These are phyloP conservation scores for Pleurotus platypus DNA, from an alignment of 768 basidiomycete genomes.

Conservation along the genomic window DNA sequence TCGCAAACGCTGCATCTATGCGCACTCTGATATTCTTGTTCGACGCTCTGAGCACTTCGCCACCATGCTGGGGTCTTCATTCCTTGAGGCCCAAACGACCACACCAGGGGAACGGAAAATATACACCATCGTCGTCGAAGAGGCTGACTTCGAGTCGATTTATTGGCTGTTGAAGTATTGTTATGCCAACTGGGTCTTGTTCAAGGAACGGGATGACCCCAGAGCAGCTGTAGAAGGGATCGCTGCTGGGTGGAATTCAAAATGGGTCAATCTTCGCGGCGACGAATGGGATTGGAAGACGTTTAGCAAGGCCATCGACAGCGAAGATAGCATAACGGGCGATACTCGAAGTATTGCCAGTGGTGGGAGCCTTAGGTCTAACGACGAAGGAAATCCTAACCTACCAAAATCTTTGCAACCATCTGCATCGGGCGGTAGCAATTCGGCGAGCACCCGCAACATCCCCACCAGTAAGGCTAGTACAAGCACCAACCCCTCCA, in stretches of 20 bases:
- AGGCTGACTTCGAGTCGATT: slow-evolving; percentile 73
- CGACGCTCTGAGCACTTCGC: slow-evolving; percentile 77
- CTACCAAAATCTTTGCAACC: slow-evolving; percentile 16
- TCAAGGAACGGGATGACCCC: slow-evolving; percentile 68
- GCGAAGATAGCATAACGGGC: slow-evolving; percentile 27
- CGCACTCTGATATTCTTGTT: slow-evolving; percentile 73
- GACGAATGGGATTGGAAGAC: slow-evolving; percentile 74
- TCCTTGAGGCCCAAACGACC: slow-evolving; percentile 49
- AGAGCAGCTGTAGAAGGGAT: slow-evolving; percentile 62
- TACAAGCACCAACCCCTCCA: slow-evolving; percentile 13
- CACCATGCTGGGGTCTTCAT: slow-evolving; percentile 69
- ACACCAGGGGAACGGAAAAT: slow-evolving; percentile 49
- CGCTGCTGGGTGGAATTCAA: slow-evolving; percentile 63
- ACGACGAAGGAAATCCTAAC: slow-evolving; percentile 26
- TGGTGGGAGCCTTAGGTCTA: slow-evolving; percentile 40
- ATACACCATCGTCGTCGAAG: slow-evolving; percentile 69
- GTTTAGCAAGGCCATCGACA: slow-evolving; percentile 39
- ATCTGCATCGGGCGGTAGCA: slow-evolving; percentile 16
- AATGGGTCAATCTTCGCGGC: slow-evolving; percentile 45
- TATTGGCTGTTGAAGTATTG: slow-evolving; percentile 79
- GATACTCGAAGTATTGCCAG: slow-evolving; percentile 50
- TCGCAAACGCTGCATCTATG: slow-evolving; percentile 72
- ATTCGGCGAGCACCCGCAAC: slow-evolving; percentile 11
- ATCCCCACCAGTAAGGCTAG: slow-evolving; percentile 4
- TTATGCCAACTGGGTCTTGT: slow-evolving; percentile 72